These are phyloP conservation scores for Mucor lusitanicus DNA, from an alignment of 371 early-diverging fungal genomes.

Conservation along the genomic window DNA sequence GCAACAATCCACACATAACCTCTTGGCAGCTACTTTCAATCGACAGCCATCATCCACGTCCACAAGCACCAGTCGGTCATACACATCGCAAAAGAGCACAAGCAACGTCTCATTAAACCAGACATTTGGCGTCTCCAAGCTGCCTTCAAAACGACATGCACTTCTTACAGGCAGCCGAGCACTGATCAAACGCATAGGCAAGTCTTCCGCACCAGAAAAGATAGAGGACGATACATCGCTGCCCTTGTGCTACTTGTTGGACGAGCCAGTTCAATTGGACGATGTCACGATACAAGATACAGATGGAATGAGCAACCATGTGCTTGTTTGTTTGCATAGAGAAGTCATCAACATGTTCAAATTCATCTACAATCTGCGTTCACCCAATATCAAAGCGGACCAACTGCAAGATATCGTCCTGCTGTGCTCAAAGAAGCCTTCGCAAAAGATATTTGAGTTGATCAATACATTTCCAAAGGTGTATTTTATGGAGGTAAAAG, in stretches of 20 bases:
- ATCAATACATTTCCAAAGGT: constrained; percentile 56
- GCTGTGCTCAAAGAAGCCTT: constrained; percentile 47
- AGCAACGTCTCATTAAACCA: background rate
- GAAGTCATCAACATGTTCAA: constrained; percentile 48
- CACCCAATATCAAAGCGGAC: constrained; percentile 36
- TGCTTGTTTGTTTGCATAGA: constrained; percentile 49
- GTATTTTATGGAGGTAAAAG: constrained; percentile 54
- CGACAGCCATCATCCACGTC: constrained; percentile 2
- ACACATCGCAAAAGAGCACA: constrained; percentile 4
- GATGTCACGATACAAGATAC: constrained; percentile 37
- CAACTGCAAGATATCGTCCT: constrained; percentile 59
- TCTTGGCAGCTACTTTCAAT: background rate
- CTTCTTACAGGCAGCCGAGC: constrained; percentile 26
- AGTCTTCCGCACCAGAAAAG: constrained; percentile 14
- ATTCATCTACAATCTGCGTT: constrained; percentile 49
- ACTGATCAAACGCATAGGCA: constrained; percentile 18
- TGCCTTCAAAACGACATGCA: constrained; percentile 15
- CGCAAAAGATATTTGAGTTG: constrained; percentile 39
- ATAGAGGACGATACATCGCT: constrained; percentile 28
- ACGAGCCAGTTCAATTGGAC: constrained; percentile 33
- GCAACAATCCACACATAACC: background rate
- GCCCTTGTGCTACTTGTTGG: constrained; percentile 54
- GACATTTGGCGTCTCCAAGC: constrained; percentile 1
- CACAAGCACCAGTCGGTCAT: background rate
- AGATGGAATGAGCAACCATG: constrained; percentile 35